phyloP scores from a whole-genome alignment of 2,329 filamentous ascomycete species.

The Eutypa lata region DNA sequence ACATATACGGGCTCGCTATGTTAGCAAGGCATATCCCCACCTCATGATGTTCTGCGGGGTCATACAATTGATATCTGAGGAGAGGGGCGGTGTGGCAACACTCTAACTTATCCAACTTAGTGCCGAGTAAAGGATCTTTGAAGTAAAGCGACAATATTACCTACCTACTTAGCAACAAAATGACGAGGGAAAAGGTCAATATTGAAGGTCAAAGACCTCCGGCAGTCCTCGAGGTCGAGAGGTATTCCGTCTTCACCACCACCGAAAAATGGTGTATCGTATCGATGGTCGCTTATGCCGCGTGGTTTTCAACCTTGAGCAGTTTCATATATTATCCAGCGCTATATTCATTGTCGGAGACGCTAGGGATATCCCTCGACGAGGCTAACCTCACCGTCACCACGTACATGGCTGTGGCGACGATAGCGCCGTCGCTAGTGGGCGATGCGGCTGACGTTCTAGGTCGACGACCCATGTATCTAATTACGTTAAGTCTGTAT shows the following conservation, averaged over 20 bases:
- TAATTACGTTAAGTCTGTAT: conserved; percentile 1
- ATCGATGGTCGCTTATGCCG: conserved; percentile 9
- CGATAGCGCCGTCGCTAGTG: conserved; percentile 1
- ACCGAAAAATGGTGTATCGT: conserved; percentile 12
- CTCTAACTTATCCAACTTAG: too few relatives aligned
- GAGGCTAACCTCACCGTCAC: conserved; percentile 11
- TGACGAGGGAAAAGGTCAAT: too few relatives aligned
- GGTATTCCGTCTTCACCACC: conserved; percentile 11
- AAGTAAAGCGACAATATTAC: too few relatives aligned
- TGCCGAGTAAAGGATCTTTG: too few relatives aligned
- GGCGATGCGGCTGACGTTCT: conserved; percentile 3
- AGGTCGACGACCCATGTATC: conserved; percentile 1
- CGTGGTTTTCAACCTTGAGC: conserved; percentile 13
- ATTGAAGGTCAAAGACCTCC: too few relatives aligned
- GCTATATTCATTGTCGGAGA: conserved; percentile 7
- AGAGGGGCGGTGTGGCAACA: too few relatives aligned
- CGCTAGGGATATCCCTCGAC: conserved; percentile 11
- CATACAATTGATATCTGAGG: too few relatives aligned
- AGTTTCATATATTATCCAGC: conserved; percentile 18
- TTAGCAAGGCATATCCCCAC: too few relatives aligned
- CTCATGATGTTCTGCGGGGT: too few relatives aligned
- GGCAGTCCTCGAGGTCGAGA: too few relatives aligned
- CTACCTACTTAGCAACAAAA: too few relatives aligned
- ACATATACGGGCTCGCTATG: too few relatives aligned
- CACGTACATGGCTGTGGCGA: conserved; percentile 3